Evolutionary conservation across 2,329 filamentous ascomycete genomes (phyloP), one percentile per base, ranked within the genome.

Genomic region (Sarocladium brachiariae): DNA sequence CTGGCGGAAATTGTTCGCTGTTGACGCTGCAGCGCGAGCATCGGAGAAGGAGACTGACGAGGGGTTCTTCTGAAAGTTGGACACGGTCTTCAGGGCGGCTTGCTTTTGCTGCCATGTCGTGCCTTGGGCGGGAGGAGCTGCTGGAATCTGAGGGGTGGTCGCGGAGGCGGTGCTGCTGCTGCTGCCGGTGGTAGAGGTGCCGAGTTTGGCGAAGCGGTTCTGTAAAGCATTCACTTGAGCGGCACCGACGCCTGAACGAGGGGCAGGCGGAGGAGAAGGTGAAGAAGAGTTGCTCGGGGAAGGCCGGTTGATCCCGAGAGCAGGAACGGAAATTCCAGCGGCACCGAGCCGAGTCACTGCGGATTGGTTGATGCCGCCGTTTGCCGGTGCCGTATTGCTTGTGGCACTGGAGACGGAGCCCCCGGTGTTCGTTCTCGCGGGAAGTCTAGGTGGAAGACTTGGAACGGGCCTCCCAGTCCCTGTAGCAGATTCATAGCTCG

Each of bases 291-390:
- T 54, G n/a, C 6, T 21, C 4, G 16, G 16, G 55, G 62, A 46
- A 61, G 64, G 52, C 55, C 62, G 57, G 57, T 61, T 58, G 54
- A 95, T 95, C 4, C 86, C 86, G 3, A 96, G 72, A 0, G 78
- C 86, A 1, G 89, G 85, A 0, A 96, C 88, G 0, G 84, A 87
- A 5, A 96, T 75, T 1, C 90, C 90, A 1, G 87, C 84, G 33
- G 81, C 77, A 10, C 83, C 80, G 8, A 96, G 74, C 37, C 88
- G 77, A 52, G 70, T 75, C 51, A 85, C 64, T 4, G 89, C 84
- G 4, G 74, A 78, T 59, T 75, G 70, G 58, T 80, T 79, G 30
- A 78, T 56, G 27, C 67, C 61, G 14, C 63, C 58, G 37, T 53
- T 60, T 48, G 59, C 13, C 7, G 27, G 27, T 13, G 27, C 27